Percentiles rank a stretch among this genome's conserved stretches.
Conservation (phyloP, 305 asterid genomes). For the Fraxinus angustifolia region DNA sequence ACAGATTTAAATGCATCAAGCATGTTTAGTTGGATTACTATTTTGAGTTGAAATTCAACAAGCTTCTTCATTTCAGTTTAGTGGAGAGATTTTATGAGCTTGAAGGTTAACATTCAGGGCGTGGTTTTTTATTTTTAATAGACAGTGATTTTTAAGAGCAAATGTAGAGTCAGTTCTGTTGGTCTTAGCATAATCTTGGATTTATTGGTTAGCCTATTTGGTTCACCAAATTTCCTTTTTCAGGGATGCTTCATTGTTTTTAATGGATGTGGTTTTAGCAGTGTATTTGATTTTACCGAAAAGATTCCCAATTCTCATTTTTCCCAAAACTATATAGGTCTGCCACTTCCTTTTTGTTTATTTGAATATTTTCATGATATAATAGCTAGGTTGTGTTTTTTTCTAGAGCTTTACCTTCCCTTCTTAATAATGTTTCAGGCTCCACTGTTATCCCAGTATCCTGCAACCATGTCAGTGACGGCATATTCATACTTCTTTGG, state of each 20-base stretch:
- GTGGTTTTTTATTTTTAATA: too few species aligned
- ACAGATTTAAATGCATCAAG: too few species aligned
- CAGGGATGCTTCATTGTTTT: neutral
- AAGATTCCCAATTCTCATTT: neutral
- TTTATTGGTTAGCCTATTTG: too few species aligned
- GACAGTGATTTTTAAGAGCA: too few species aligned
- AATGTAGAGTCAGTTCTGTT: too few species aligned
- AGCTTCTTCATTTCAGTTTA: too few species aligned
- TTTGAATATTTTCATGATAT: slow-evolving; percentile 5
- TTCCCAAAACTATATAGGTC: neutral
- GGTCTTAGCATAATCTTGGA: too few species aligned
- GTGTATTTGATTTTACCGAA: neutral
- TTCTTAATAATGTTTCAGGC: slow-evolving; percentile 52
- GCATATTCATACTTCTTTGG: slow-evolving; percentile 84
- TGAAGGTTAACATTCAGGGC: too few species aligned
- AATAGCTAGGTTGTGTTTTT: slow-evolving; percentile 3
- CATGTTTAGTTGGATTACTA: too few species aligned
- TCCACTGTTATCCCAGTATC: slow-evolving; percentile 76
- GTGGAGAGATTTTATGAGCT: too few species aligned
- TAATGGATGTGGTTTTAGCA: neutral
- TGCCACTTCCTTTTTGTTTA: neutral
- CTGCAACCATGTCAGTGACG: slow-evolving; percentile 85
- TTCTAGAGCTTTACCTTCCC: slow-evolving; percentile 27
- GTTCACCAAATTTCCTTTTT: too few species aligned
- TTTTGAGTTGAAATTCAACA: too few species aligned